A percentile compares a stretch with the other conserved stretches of the same genome.
Evolutionary conservation across 176 grass and related monocot genomes (phyloP).

Genomic region (bread wheat (Triticum aestivum)): IWGSC_CS_RefSeq_v2.1 NC_057798.1:804897943-804898442

Average conservation of each 20-base stretch:
- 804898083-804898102: not conserved
- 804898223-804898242: not conserved
- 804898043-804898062: not conserved
- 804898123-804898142: not conserved
- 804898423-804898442: not conserved
- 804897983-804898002: not conserved
- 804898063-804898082: not conserved
- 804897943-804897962: not conserved
- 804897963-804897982: not conserved
- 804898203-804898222: not conserved
- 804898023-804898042: not conserved
- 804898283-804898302: constrained; percentile 29
- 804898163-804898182: too few species aligned
- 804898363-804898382: constrained; percentile 38
- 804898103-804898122: not conserved
- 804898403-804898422: not conserved
- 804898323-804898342: constrained; percentile 23
- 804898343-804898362: not conserved
- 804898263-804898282: not conserved
- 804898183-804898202: too few species aligned
- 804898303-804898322: not conserved
- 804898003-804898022: not conserved
- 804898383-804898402: not conserved
- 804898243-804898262: not conserved
- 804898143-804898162: too few species aligned